These are phyloP conservation scores for Arthrobotrys musiformis DNA, from an alignment of 2,329 filamentous ascomycete species.

Conservation along the genomic window DNA sequence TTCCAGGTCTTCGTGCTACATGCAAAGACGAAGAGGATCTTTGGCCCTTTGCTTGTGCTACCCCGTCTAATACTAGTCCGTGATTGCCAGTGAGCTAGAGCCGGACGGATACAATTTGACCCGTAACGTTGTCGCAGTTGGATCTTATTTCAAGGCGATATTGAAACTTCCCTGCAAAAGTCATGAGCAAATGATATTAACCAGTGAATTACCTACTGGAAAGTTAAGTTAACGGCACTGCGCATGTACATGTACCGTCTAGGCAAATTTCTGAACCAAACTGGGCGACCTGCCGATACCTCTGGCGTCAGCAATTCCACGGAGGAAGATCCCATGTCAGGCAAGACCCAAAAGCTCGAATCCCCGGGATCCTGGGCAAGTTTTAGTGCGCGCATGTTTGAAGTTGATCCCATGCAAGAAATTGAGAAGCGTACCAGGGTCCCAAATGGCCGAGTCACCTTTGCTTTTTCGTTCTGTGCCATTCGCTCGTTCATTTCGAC, in stretches of 20 bases:
- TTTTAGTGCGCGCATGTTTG: conserved; percentile 52
- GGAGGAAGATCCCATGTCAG: conserved; percentile 35
- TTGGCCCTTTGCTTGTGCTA: conserved; percentile 22
- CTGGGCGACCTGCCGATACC: conserved; percentile 20
- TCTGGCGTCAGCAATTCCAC: conserved; percentile 28
- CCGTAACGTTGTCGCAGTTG: conserved; percentile 8
- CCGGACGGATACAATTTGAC: conserved; percentile 17
- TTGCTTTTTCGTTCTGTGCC: conserved; percentile 38
- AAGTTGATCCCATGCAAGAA: conserved; percentile 54
- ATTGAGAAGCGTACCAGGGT: conserved; percentile 52
- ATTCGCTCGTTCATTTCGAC: conserved; percentile 35
- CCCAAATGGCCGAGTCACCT: conserved; percentile 15
- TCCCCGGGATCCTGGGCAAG: conserved; percentile 32
- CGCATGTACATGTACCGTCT: background rate
- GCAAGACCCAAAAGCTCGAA: conserved; percentile 25
- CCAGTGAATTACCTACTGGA: conserved; percentile 11
- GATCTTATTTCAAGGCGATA: conserved; percentile 16
- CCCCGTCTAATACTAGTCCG: background rate
- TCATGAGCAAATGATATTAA: conserved; percentile 13
- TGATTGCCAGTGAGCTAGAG: conserved; percentile 1
- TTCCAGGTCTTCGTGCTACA: conserved; percentile 22
- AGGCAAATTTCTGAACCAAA: conserved; percentile 8
- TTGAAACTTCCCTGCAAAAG: conserved; percentile 8
- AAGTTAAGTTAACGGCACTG: conserved; percentile 19
- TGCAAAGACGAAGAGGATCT: background rate